Percentiles rank a stretch among this genome's conserved stretches.
phyloP scores from a whole-genome alignment of 306 rosid genomes.

The Vigna radiata region DNA sequence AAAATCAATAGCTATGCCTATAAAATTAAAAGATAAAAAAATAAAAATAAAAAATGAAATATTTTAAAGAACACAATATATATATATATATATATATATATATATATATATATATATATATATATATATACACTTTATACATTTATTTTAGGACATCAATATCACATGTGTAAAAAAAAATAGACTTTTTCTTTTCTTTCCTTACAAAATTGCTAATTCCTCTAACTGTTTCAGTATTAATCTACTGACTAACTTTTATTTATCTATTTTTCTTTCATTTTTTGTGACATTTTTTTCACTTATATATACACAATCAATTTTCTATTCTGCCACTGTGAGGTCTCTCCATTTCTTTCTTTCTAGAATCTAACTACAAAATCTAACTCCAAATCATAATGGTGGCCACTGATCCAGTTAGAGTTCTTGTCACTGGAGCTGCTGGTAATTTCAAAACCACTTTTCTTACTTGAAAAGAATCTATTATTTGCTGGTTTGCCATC shows the following conservation, averaged over 20 bases:
- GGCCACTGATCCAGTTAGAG: constrained; percentile 48
- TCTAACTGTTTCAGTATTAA: background rate
- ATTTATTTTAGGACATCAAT: background rate
- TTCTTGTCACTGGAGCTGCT: constrained; percentile 66
- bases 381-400: constrained; percentile 42
- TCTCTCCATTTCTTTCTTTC: background rate
- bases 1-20: too few relatives aligned
- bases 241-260: background rate
- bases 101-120: too few relatives aligned
- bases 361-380: background rate
- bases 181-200: constrained; percentile 33
- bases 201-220: background rate
- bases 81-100: too few relatives aligned
- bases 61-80: too few relatives aligned
- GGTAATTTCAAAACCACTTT: constrained; percentile 38
- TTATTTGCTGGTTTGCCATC: background rate
- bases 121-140: too few relatives aligned
- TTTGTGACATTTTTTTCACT: background rate
- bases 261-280: background rate
- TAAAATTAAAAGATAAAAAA: too few relatives aligned
- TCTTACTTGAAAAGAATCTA: background rate
- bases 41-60: too few relatives aligned
- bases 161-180: background rate
- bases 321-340: background rate
- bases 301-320: background rate